A percentile compares a stretch with the other conserved stretches of the same genome.
Evolutionary conservation across 345 rosid species (phyloP).

Genomic region (Anastatica hierochuntica): DNA sequence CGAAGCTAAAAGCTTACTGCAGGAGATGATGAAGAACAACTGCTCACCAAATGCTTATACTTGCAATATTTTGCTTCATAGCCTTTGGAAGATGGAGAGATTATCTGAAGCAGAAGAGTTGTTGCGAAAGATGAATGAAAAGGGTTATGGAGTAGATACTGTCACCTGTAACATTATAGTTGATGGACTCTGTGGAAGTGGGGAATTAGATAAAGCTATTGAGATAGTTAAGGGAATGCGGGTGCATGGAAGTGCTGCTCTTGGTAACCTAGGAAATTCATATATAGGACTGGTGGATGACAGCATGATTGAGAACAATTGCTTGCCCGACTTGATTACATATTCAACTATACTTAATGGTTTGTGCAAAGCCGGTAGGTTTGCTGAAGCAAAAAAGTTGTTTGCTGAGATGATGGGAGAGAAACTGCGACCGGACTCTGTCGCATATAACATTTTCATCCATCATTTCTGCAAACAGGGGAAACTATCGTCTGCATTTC

Average conservation of each 20-base stretch:
- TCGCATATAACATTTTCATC: constrained; percentile 59
- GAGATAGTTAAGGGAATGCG: constrained; percentile 76
- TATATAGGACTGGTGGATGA: constrained; percentile 64
- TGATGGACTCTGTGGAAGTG: constrained; percentile 71
- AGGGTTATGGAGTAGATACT: constrained; percentile 61
- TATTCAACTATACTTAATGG: constrained; percentile 72
- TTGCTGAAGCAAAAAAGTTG: constrained; percentile 70
- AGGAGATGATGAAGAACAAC: constrained; percentile 58
- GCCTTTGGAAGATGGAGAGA: constrained; percentile 66
- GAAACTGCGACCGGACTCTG: constrained; percentile 70
- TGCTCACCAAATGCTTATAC: constrained; percentile 64
- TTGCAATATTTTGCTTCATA: constrained; percentile 79
- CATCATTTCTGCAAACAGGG: constrained; percentile 77
- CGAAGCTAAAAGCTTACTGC: constrained; percentile 54
- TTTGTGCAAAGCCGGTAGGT: constrained; percentile 71
- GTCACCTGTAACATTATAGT: constrained; percentile 88
- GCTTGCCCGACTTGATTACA: constrained; percentile 62
- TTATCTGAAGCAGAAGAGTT: constrained; percentile 79
- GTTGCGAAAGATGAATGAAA: constrained; percentile 75
- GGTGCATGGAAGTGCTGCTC: constrained; percentile 84
- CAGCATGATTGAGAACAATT: constrained; percentile 43
- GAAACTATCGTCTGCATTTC: constrained; percentile 84
- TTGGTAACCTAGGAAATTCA: constrained; percentile 73
- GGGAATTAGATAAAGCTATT: constrained; percentile 77
- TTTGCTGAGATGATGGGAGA: constrained; percentile 70